Evolutionary conservation across 768 basidiomycete species (phyloP), one percentile per base, ranked within the genome.

Genomic region (Fomitopsis pulvina): DNA sequence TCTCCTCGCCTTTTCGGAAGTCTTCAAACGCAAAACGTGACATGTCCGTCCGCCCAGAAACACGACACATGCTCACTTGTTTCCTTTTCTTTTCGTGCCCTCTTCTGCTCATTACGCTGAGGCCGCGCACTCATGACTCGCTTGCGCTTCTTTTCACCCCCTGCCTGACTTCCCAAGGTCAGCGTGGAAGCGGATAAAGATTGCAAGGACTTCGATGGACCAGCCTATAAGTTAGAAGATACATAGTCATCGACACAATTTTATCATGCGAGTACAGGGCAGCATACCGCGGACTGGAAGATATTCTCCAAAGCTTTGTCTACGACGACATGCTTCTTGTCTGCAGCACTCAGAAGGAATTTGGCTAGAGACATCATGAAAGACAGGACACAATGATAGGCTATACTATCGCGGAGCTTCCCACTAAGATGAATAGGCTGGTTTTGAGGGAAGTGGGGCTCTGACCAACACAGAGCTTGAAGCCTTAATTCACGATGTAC

Each of bases 221-320:
- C 51, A n/a, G 48, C 34, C 30, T 53, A 48, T 16, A 21, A 11
- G 20, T 16, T 20, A 14, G 12, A 26, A 21, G 21, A 40, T 4
- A 25, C 39, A 40, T 30, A 26, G 16, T 34, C 30, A 21, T 16
- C 4, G 43, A 6, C 9, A 27, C 18, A 11, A 9, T 26, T 1
- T 25, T 9, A 57, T 63, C 56, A 37, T 26, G 25, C 14, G 11
- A 28, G 16, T 34, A 9, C n/a, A 41, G 26, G 45, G 45, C 41
- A 46, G 22, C 47, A 20, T 27, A 71, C 68, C 26, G 64, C 66
- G 24, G 69, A 61, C 24, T 61, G 61, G 58, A 75, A 75, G 18
- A 75, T 55, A 50, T 65, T 67, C 46, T 73, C 71, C 16, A 74
- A 54, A 4, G 65, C 68, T 11, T 63, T 65, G 58, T 87, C 85